These are phyloP conservation scores for Coniferiporia weirii DNA, from an alignment of 1,284 basidiomycete species.

Conservation along the genomic window DNA sequence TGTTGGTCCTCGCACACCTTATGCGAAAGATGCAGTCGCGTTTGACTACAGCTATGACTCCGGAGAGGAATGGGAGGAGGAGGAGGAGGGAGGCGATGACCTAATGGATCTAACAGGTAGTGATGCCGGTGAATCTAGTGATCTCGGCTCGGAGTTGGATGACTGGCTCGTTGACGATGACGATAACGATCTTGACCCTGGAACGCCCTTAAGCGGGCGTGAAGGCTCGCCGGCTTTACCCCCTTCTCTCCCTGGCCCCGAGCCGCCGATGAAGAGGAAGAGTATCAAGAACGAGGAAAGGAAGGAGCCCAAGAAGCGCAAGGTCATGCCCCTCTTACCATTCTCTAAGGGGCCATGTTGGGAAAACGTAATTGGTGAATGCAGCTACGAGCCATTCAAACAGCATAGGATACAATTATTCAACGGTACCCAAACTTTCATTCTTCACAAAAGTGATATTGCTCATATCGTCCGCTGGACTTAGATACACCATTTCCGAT, in stretches of 20 bases:
- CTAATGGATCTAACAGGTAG: conserved; percentile 59
- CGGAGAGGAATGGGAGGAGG: conserved; percentile 83
- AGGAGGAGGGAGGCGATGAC: conserved; percentile 64
- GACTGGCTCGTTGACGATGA: conserved; percentile 78
- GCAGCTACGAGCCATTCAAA: conserved; percentile 59
- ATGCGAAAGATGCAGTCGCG: conserved; percentile 60
- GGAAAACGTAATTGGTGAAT: conserved; percentile 59
- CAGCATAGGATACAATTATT: conserved; percentile 69
- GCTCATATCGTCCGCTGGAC: conserved; percentile 3
- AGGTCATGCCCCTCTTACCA: conserved; percentile 68
- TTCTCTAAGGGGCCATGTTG: conserved; percentile 74
- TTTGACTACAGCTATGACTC: conserved; percentile 83
- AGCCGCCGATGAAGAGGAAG: conserved; percentile 48
- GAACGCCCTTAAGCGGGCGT: conserved; percentile 36
- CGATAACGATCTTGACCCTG: conserved; percentile 43
- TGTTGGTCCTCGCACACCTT: conserved; percentile 72
- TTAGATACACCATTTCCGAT: conserved; percentile 69
- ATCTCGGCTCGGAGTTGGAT: conserved; percentile 52
- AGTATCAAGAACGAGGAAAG: conserved; percentile 37
- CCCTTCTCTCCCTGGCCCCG: conserved; percentile 29
- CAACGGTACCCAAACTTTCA: conserved; percentile 49
- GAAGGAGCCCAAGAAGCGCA: conserved; percentile 58
- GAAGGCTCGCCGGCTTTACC: conserved; percentile 34
- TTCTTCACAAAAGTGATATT: neutral
- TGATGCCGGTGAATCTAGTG: conserved; percentile 58